Evolutionary conservation across 441 rosid species (phyloP).

Genomic region (Erysimum pusillum): DNA sequence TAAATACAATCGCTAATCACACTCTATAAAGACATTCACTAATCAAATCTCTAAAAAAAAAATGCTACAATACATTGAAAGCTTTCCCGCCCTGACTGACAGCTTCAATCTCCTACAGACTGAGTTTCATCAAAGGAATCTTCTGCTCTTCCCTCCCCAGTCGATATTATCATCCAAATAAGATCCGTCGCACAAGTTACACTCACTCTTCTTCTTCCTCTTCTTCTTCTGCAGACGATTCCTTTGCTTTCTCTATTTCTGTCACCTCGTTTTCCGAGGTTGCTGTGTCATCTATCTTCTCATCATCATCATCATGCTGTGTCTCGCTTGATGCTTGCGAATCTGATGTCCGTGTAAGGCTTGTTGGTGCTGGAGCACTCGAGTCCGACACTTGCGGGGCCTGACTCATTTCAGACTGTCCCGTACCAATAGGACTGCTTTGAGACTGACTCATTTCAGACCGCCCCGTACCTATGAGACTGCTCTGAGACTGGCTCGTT

Average conservation of each 20-base stretch:
- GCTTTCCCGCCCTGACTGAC: not conserved
- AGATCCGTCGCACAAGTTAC: not conserved
- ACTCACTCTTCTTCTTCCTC: conserved; percentile 23
- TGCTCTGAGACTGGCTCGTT: conserved; percentile 35
- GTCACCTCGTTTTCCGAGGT: conserved; percentile 63
- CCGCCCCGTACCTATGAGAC: not conserved
- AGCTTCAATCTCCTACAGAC: not conserved
- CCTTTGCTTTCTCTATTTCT: conserved; percentile 59
- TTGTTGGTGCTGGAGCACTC: conserved; percentile 36
- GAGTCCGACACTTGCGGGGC: conserved; percentile 30
- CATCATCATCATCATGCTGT: conserved; percentile 52
- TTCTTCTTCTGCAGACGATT: conserved; percentile 68
- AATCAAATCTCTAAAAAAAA: not conserved
- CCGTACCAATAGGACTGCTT: conserved; percentile 33
- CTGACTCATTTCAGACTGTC: conserved; percentile 36
- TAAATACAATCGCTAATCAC: conserved; percentile 12
- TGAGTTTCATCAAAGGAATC: not conserved
- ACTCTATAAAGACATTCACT: not conserved
- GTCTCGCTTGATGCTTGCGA: conserved; percentile 65
- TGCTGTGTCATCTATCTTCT: conserved; percentile 66
- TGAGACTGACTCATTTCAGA: conserved; percentile 39
- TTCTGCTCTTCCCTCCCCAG: not conserved
- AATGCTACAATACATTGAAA: conserved; percentile 27
- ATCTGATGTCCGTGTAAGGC: conserved; percentile 39
- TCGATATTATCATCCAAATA: not conserved